Evolutionary conservation across 768 basidiomycete species (phyloP), one percentile per base, ranked within the genome.

Genomic region (Kwoniella europaea): DNA sequence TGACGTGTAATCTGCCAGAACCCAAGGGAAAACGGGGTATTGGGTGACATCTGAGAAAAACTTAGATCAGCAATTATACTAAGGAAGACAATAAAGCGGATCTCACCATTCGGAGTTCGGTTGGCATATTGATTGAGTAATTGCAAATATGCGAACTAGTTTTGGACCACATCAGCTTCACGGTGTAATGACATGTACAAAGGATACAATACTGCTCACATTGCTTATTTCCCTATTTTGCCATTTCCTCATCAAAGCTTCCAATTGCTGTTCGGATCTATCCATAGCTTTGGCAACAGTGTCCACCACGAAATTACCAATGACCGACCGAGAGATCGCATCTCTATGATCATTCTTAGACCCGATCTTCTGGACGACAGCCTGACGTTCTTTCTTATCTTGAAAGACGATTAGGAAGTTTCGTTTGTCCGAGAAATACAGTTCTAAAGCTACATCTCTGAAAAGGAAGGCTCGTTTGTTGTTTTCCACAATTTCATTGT

Each of bases 101-200:
- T 27, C 78, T 66, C 62, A 83, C 79, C 94, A 78, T 91, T 93
- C 1, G 94, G 93, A 3, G 94, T 97, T 22, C 94, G 88, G 54
- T 94, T 94, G 3, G 94, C 95, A 22, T 92, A 88, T 81, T 96
- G 93, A 76, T 97, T 97, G 65, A 97, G 85, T 66, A 97, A 89
- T 71, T 91, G 91, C 61, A 96, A 84, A 82, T 95, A 96, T 0
- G 92, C 90, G 81, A 93, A 96, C 93, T 95, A 67, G 10, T 55
- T 22, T 7, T 10, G 60, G 3, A 64, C 22, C 44, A 43, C 42
- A 65, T 70, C 61, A 71, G 71, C 57, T 43, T 4, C 16, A 44
- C 18, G 22, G 15, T 9, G 43, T 42, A 3, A 9, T 13, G 10
- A 10, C 24, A n/a, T n/a, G 18, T 16, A 46, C 10, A 46, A 22